phyloP scores from a whole-genome alignment of 2,329 filamentous ascomycete genomes.

The Ophiostoma fasciatum region DNA sequence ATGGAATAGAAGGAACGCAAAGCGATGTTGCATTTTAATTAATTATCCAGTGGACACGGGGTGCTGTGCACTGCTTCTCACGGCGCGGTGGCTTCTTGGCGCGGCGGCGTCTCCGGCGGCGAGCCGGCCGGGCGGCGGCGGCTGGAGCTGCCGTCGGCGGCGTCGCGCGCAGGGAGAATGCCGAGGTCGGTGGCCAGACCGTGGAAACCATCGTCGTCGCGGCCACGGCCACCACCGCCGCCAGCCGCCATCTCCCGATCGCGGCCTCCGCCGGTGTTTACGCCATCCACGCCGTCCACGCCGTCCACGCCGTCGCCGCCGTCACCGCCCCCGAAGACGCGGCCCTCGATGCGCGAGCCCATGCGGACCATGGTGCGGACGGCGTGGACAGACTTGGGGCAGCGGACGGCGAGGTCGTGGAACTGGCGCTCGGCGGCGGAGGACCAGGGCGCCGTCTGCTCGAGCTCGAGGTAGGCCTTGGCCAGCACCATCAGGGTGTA shows the following conservation, averaged over 20 bases:
- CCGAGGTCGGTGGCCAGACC: too few species aligned
- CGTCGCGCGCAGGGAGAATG: too few species aligned
- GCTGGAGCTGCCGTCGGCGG: not conserved
- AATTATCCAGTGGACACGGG: too few species aligned
- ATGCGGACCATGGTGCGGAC: conserved; percentile 17
- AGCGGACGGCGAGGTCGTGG: conserved; percentile 23
- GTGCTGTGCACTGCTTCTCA: too few species aligned
- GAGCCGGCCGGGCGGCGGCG: too few species aligned
- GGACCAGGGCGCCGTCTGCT: conserved; percentile 34
- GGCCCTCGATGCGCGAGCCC: conserved; percentile 13
- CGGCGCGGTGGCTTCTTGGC: not conserved
- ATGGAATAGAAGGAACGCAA: too few species aligned
- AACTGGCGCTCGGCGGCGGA: conserved; percentile 26
- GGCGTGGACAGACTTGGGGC: conserved; percentile 26
- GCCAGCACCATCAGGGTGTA: conserved; percentile 34
- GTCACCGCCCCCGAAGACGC: conserved; percentile 10
- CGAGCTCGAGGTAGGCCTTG: conserved; percentile 34
- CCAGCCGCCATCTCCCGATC: too few species aligned
- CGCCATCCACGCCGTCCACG: not conserved
- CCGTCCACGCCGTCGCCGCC: not conserved
- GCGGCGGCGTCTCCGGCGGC: not conserved
- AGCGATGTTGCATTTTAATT: too few species aligned
- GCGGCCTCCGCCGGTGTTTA: too few species aligned
- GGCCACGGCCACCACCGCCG: not conserved
- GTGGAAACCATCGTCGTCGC: too few species aligned